These are phyloP conservation scores for Penicillium angulare DNA, from an alignment of 495 filamentous ascomycete genomes.

Conservation along the genomic window DNA sequence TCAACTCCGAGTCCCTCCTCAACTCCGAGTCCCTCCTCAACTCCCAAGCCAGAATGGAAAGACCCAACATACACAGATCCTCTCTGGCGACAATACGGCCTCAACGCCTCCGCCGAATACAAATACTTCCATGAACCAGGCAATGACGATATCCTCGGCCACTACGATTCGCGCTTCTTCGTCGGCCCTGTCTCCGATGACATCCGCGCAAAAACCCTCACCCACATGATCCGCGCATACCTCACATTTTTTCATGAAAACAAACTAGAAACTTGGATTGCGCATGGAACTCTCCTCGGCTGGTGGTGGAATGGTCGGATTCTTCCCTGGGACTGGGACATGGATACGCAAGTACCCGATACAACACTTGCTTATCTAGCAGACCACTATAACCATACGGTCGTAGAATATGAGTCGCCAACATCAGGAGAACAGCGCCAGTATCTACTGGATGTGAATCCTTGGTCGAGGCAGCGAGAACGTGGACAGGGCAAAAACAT, in stretches of 20 bases:
- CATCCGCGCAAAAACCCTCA: slow-evolving; percentile 60
- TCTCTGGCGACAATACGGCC: slow-evolving; percentile 29
- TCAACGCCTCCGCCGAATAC: slow-evolving; percentile 36
- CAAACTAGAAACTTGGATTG: slow-evolving; percentile 78
- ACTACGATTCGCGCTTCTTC: slow-evolving; percentile 76
- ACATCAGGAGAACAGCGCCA: slow-evolving; percentile 38
- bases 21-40: background rate
- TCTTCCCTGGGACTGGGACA: slow-evolving; percentile 85
- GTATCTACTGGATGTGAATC: slow-evolving; percentile 80
- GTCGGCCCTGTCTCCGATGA: slow-evolving; percentile 57
- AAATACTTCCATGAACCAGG: slow-evolving; percentile 61
- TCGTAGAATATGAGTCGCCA: slow-evolving; percentile 54
- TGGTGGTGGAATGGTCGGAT: slow-evolving; percentile 90
- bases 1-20: no score
- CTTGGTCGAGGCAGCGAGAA: slow-evolving; percentile 56
- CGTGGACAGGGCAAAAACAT: slow-evolving; percentile 70
- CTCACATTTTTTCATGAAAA: slow-evolving; percentile 61
- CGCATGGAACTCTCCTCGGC: slow-evolving; percentile 80
- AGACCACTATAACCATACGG: slow-evolving; percentile 61
- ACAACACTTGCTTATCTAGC: slow-evolving; percentile 62
- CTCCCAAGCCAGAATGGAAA: background rate
- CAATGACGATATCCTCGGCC: slow-evolving; percentile 51
- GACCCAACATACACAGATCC: slow-evolving; percentile 19
- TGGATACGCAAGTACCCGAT: slow-evolving; percentile 76
- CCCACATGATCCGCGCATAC: slow-evolving; percentile 71